Evolutionary conservation across 768 basidiomycete genomes (phyloP), one percentile per base, ranked within the genome.

Genomic region (button mushroom (Agaricus bisporus)): DNA sequence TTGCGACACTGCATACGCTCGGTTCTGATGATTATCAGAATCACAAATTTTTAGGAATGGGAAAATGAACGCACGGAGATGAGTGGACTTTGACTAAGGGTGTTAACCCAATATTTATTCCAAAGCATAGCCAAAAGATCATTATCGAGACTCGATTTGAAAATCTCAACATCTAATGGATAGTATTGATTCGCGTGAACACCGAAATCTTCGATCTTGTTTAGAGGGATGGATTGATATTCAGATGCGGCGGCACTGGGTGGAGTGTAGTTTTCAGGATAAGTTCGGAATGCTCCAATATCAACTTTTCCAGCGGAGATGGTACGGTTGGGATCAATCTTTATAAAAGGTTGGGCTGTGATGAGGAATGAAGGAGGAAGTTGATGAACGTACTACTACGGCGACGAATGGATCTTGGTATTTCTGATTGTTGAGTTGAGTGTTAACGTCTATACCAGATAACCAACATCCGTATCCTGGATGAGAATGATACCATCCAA

Each of bases 71-170:
- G 28, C 54, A 98, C 95, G 18, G 93, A 93, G 48, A 98, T 88
- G 45, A 98, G 68, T 4, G 94, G 88, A 63, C 91, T 95, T 64
- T 92, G 91, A 61, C 90, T 92, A 37, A 99, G 75, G 2, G 97
- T 99, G 62, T 94, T 94, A 22, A 97, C 92, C 97, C 97, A 99
- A 62, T 99, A 99, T 70, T 98, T 98, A 71, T 99, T 98, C 95
- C 95, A 98, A 50, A 99, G 70, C 64, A 95, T 71, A 18, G 89
- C 90, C 41, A 99, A 76, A 2, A 99, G 72, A 62, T 94, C 85
- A 28, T 83, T 85, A 66, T 99, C 97, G 47, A 95, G 71, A 55
- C 79, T 84, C 22, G 86, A 90, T 69, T 97, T 98, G 82, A 97
- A 99, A 49, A 98, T 87, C 65, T 94, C 86, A 15, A 99, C 88